A percentile compares a stretch with the other conserved stretches of the same genome.
Conservation (phyloP, 2,329 filamentous ascomycete species). For the Bipolaris oryzae region DNA sequence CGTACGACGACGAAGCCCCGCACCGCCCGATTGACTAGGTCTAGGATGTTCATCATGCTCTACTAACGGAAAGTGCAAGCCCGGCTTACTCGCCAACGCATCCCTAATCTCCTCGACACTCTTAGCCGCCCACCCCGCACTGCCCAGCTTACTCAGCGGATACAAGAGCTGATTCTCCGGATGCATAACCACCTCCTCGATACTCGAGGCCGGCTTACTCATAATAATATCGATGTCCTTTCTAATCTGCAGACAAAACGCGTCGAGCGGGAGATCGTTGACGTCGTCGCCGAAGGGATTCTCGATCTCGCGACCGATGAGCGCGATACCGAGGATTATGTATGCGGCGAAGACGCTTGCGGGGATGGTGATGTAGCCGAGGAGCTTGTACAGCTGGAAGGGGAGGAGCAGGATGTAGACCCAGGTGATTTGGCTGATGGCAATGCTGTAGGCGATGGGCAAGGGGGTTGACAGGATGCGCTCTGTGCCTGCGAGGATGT, state of each 20-base stretch:
- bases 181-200: constrained; percentile 39
- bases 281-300: constrained; percentile 85
- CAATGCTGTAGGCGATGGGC: constrained; percentile 82
- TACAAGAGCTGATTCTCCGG: constrained; percentile 61
- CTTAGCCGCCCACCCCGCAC: constrained; percentile 39
- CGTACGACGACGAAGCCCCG: not conserved
- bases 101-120: not conserved
- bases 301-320: constrained; percentile 81
- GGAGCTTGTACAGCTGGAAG: constrained; percentile 71
- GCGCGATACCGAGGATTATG: constrained; percentile 78
- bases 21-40: not conserved
- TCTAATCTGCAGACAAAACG: constrained; percentile 75
- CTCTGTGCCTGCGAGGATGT: constrained; percentile 73
- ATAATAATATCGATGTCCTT: constrained; percentile 77
- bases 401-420: constrained; percentile 80
- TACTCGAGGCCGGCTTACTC: constrained; percentile 46
- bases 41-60: not conserved
- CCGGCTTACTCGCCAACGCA: not conserved
- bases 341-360: constrained; percentile 74
- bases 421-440: constrained; percentile 85
- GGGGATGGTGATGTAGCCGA: constrained; percentile 78
- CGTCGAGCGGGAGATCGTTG: constrained; percentile 70
- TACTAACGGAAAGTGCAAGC: not conserved
- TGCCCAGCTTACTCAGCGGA: constrained; percentile 54
- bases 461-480: constrained; percentile 81